Base-by-base conservation (phyloP, 257 asterid species). In the Haberlea rhodopensis region DNA sequence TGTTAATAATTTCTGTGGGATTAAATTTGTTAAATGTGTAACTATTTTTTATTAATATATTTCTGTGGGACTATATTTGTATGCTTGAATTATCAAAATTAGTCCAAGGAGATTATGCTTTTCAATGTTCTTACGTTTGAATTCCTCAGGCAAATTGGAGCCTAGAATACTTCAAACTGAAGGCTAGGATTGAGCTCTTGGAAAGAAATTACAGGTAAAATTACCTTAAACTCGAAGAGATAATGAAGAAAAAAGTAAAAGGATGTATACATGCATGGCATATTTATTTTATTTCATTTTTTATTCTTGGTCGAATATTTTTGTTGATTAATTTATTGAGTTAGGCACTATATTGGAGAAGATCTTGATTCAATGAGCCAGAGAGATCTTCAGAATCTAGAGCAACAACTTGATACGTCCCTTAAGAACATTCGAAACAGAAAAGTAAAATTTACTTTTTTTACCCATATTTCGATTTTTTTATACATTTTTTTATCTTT, bases 381-480 rank as follows among this genome's bases (percentile, higher is more conserved):
- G 67, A 83, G 71, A 49, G 94, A 85, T 69, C 86, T 85, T 62
- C 91, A 82, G 76, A 85, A 82, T 74, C 71, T 85, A 65, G 88
- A 85, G 25, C 83, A 83, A n/a, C 94, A 81, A 19, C 87, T 83
- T 18, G 87, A 79, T 51, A 64, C 78, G 69, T 76, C 81, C 32
- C 80, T 85, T 43, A 85, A 85, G 76, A 77, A 59, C 76, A 79
- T 83, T 19, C 76, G 89, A 61, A 55, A 82, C 16, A 66, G 85
- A 77, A 85, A 81, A 80, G 94, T 85, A 80, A 25, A 0, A 37
- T 3, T 6, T 37, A 13, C 13, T n/a, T n/a, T n/a, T n/a, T n/a
- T n/a, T n/a, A n/a, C n/a, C n/a, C n/a, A n/a, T n/a, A n/a, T n/a
- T n/a, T n/a, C n/a, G n/a, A n/a, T 37, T 37, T 4, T 62, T 23